Base-by-base conservation (phyloP, 73 alveolate genomes). In the Stentor roeselii region DNA sequence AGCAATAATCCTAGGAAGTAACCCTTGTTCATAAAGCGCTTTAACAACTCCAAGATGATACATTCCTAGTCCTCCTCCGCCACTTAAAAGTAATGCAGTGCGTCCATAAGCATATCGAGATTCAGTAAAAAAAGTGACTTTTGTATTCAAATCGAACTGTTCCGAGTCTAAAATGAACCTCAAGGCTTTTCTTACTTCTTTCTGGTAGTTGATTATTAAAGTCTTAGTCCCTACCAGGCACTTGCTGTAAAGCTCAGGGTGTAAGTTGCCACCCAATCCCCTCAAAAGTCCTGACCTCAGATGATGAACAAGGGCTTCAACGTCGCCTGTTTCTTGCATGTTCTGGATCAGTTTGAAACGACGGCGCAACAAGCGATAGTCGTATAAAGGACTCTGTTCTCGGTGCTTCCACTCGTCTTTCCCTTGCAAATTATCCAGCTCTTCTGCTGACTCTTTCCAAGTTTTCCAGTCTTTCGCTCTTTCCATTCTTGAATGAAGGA, bases 41-140 rank as follows among this genome's bases (percentile, higher is more conserved):
- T 86, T 92, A 6, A 92, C 80, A 0, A 83, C 92, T 31, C 97
- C 97, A 37, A 92, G 60, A 86, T 92, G 97, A 77, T 82, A 92
- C 59, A 86, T 75, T 3, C 97, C 97, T 36, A 92, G 39, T 14
- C 94, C 82, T 14, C 93, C 92, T 31, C 97, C 97, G 39, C 97
- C 94, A 59, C 93, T 85, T 4, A 92, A 76, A 0, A 92, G 59
- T 2, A 92, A 76, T 32, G 97, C 97, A 86, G 94, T 92, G 60
- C 87, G 85, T 3, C 97, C 97, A 59, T 38, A 92, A 4, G 95
- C 82, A 82, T 89, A 91, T 60, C 95, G 87, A 41, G 94, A 88
- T 58, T 92, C 94, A 37, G 93, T 82, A 60, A 92, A 92, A 78
- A 89, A 92, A 60, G 90, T 90, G 11, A 86, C 78, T 67, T 92